Conservation (phyloP, 805 yeast species). For the Wickerhamiella siamensis region DNA sequence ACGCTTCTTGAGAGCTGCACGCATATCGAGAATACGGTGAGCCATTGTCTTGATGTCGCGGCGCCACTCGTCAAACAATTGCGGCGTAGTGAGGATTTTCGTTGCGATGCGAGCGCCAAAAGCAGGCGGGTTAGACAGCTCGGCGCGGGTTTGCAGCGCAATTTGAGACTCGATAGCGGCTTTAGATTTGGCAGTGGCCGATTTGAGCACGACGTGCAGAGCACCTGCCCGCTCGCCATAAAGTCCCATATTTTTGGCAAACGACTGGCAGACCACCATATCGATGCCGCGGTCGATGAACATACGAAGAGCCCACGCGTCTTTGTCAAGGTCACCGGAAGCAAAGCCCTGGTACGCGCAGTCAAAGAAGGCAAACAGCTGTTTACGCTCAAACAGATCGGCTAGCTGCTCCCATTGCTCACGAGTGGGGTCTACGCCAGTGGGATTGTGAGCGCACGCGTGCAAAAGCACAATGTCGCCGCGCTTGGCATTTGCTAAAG, state of each 20-base stretch:
- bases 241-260: slow-evolving; percentile 89
- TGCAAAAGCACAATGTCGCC: slow-evolving; percentile 65
- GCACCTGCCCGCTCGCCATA: slow-evolving; percentile 94
- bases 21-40: slow-evolving; percentile 59
- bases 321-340: slow-evolving; percentile 66
- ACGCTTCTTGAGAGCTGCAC: slow-evolving; percentile 46
- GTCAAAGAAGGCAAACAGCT: slow-evolving; percentile 71
- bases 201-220: slow-evolving; percentile 40
- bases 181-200: slow-evolving; percentile 27
- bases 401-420: slow-evolving; percentile 72
- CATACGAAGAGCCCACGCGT: slow-evolving; percentile 41
- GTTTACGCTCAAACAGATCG: slow-evolving; percentile 41
- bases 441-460: slow-evolving; percentile 96
- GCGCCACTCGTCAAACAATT: slow-evolving; percentile 61
- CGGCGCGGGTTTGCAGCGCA: slow-evolving; percentile 69
- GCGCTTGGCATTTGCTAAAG: slow-evolving; percentile 38
- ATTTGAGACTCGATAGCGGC: slow-evolving; percentile 60
- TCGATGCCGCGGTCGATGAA: slow-evolving; percentile 30
- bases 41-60: slow-evolving; percentile 67
- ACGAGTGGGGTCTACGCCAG: slow-evolving; percentile 78
- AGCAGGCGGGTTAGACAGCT: slow-evolving; percentile 87
- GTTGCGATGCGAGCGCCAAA: slow-evolving; percentile 87
- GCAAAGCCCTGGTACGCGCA: slow-evolving; percentile 95
- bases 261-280: slow-evolving; percentile 63
- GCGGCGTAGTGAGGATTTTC: slow-evolving; percentile 47